Evolutionary conservation across 1,139 yeast genomes (phyloP), one percentile per base, ranked within the genome.

Genomic region (Dujonia santamariae): DNA sequence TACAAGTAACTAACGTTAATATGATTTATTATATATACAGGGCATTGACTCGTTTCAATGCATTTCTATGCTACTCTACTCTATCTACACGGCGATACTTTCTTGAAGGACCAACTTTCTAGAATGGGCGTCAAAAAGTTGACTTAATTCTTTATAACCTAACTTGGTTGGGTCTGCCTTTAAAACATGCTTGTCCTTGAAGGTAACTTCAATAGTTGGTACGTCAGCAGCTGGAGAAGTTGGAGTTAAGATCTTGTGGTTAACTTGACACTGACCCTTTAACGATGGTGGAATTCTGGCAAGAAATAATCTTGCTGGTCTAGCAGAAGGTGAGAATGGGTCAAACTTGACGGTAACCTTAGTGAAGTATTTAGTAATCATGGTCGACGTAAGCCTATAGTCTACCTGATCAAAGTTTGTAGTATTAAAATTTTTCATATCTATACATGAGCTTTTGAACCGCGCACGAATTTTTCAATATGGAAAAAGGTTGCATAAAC

Each of bases 341-440:
- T 85, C 79, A 67, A 87, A 87, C 53, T 71, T 80, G 32, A 87
- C 86, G 30, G 69, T 65, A n/a, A 86, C 86, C 48, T 79, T 80
- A 26, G 86, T 67, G 60, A 87, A 85, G 62, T 82, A 86, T 60
- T 85, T 85, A 32, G 96, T 87, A 49, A 87, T 82, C 96, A 87
- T 86, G 32, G 38, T 34, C 19, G 33, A 18, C 7, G 16, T 12
- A n/a, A n/a, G n/a, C n/a, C n/a, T n/a, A n/a, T n/a, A n/a, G n/a
- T n/a, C n/a, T n/a, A n/a, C n/a, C n/a, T n/a, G n/a, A n/a, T n/a
- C n/a, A n/a, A n/a, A n/a, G n/a, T n/a, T n/a, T n/a, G n/a, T n/a
- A n/a, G n/a, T n/a, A n/a, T n/a, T n/a, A n/a, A n/a, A n/a, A n/a
- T n/a, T n/a, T n/a, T n/a, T n/a, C n/a, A n/a, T n/a, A n/a, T n/a